Conservation (phyloP, 805 yeast species). For the Debaryomyces castellii region DNA sequence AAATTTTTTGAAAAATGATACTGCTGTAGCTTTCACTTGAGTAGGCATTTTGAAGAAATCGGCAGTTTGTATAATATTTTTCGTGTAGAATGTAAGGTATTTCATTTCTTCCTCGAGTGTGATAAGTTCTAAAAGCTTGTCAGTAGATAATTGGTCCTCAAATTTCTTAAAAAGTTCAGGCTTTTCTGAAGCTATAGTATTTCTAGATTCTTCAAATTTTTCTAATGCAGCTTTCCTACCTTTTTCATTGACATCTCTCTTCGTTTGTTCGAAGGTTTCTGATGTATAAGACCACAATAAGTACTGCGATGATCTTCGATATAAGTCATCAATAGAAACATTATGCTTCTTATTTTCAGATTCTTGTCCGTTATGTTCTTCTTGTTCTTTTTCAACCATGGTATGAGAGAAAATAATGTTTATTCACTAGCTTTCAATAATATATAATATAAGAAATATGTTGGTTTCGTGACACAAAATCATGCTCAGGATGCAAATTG, state of each 20-base stretch:
- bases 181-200: conserved; percentile 15
- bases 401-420: not conserved
- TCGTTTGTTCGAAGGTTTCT: conserved; percentile 50
- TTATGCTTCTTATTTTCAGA: conserved; percentile 13
- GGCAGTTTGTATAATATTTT: conserved; percentile 69
- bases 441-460: not conserved
- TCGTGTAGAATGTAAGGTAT: conserved; percentile 69
- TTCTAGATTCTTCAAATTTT: conserved; percentile 25
- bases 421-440: not conserved
- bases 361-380: not conserved
- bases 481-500: not conserved
- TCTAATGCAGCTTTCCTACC: conserved; percentile 45
- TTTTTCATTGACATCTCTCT: conserved; percentile 51
- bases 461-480: not conserved
- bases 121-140: conserved; percentile 43
- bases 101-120: conserved; percentile 68
- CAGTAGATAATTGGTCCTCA: conserved; percentile 27
- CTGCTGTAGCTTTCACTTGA: conserved; percentile 85
- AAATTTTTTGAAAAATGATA: conserved; percentile 77
- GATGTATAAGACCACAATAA: conserved; percentile 80
- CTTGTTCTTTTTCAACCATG: conserved; percentile 1
- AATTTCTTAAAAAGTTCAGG: conserved; percentile 30
- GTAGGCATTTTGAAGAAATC: conserved; percentile 79
- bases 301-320: conserved; percentile 83
- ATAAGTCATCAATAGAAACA: conserved; percentile 80